These are phyloP conservation scores for Stentor roeselii DNA, from an alignment of 73 alveolate species.

Conservation along the genomic window DNA sequence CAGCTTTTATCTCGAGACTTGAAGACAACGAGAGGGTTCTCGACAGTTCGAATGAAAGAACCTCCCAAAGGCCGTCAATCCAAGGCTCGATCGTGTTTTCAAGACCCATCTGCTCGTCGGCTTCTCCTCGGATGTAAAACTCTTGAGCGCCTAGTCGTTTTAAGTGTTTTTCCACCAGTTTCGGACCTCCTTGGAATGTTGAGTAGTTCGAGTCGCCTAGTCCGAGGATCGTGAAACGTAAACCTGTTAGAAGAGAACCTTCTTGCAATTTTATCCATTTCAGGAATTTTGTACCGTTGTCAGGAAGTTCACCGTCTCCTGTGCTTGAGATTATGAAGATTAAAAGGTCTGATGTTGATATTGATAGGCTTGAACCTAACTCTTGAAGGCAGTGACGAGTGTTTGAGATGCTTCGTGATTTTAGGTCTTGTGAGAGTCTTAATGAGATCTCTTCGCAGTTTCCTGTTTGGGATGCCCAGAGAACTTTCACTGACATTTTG, in stretches of 20 bases:
- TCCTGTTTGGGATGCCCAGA: slow-evolving; percentile 62
- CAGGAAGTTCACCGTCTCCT: slow-evolving; percentile 65
- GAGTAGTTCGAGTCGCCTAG: slow-evolving; percentile 57
- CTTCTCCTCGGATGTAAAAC: slow-evolving; percentile 49
- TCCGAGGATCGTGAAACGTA: slow-evolving; percentile 44
- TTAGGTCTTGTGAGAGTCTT: slow-evolving; percentile 20
- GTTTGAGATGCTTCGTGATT: background rate
- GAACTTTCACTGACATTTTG: slow-evolving; percentile 29
- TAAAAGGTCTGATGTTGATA: background rate
- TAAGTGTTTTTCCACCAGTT: slow-evolving; percentile 32
- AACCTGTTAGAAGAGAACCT: slow-evolving; percentile 19
- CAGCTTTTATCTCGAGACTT: background rate
- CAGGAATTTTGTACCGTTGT: slow-evolving; percentile 39
- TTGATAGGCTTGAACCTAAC: background rate
- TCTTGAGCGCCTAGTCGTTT: slow-evolving; percentile 38
- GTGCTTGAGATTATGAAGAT: slow-evolving; percentile 46
- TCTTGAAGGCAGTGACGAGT: slow-evolving; percentile 22
- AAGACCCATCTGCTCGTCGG: slow-evolving; percentile 48
- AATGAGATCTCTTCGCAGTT: slow-evolving; percentile 57
- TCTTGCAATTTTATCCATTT: slow-evolving; percentile 31
- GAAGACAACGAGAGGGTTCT: too few relatives aligned
- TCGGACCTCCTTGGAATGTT: slow-evolving; percentile 43
- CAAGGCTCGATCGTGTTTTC: slow-evolving; percentile 54
- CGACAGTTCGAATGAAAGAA: background rate
- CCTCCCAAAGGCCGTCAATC: slow-evolving; percentile 44